Percentiles rank a stretch among this genome's conserved stretches.
Conservation (phyloP, 495 filamentous ascomycete species). For the Neurospora sp. region DNA sequence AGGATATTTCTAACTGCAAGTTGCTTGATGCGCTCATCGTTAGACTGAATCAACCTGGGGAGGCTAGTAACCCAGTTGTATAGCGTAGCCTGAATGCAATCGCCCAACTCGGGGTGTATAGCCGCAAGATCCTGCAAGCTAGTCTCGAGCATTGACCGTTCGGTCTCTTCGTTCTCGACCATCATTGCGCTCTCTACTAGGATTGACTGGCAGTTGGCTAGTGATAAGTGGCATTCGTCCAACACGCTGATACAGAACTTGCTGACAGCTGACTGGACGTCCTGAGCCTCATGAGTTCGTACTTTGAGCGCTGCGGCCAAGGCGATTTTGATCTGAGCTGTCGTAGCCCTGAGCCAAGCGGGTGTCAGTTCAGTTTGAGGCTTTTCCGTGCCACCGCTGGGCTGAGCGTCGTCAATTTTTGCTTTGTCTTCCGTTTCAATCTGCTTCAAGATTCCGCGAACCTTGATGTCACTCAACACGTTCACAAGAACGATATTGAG, state of each 20-base stretch:
- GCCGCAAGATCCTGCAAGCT: constrained; percentile 49
- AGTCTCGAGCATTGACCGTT: constrained; percentile 30
- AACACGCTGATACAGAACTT: constrained; percentile 63
- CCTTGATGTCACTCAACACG: constrained; percentile 54
- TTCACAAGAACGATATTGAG: constrained; percentile 50
- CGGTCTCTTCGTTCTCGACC: constrained; percentile 46
- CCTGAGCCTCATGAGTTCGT: constrained; percentile 59
- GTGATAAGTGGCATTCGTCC: constrained; percentile 64
- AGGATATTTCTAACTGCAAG: constrained; percentile 63
- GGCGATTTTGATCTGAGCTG: constrained; percentile 75
- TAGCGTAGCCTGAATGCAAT: constrained; percentile 59
- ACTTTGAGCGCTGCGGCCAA: constrained; percentile 68
- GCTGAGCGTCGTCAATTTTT: constrained; percentile 2
- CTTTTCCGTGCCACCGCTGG: constrained; percentile 4
- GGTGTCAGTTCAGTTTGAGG: constrained; percentile 26
- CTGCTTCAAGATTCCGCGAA: constrained; percentile 29
- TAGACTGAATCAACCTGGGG: constrained; percentile 72
- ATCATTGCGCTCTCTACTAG: constrained; percentile 75
- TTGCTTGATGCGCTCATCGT: constrained; percentile 67
- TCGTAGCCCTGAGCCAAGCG: constrained; percentile 75
- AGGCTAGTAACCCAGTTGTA: constrained; percentile 75
- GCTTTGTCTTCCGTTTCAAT: constrained; percentile 1
- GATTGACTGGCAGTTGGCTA: constrained; percentile 57
- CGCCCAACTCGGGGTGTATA: constrained; percentile 53
- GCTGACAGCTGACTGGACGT: constrained; percentile 59